A percentile compares a stretch with the other conserved stretches of the same genome.
Evolutionary conservation across 352 stramenopile species (phyloP).

Genomic region (Globisporangium echinulatum): DNA sequence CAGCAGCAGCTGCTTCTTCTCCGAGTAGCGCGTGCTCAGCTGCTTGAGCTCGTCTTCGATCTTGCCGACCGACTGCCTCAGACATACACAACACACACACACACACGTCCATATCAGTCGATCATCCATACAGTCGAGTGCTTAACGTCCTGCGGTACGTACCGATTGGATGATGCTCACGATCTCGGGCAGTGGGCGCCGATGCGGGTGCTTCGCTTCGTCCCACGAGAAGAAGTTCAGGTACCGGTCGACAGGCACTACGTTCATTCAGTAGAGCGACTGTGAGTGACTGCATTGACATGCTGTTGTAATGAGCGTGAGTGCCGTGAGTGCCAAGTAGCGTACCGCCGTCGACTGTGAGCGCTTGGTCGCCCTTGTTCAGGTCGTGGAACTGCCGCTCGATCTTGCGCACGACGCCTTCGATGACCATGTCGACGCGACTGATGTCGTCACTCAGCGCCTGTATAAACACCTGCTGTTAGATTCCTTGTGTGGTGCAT

Average conservation of each 20-base stretch:
- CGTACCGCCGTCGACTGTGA: constrained; percentile 80
- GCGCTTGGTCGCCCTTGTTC: constrained; percentile 76
- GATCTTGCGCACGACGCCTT: constrained; percentile 96
- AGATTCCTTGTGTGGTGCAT: no score
- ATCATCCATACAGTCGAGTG: neutral
- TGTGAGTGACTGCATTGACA: neutral
- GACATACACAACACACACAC: neutral
- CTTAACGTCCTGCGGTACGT: constrained; percentile 1
- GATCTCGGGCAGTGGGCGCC: constrained; percentile 94
- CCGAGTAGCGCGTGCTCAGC: constrained; percentile 87
- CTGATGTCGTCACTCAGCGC: constrained; percentile 91
- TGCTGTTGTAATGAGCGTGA: neutral
- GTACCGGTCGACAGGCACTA: constrained; percentile 91
- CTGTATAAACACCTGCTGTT: constrained; percentile 13
- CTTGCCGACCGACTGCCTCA: constrained; percentile 77
- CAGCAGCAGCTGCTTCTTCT: constrained; percentile 91
- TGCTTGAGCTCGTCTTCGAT: constrained; percentile 98
- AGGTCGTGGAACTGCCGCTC: constrained; percentile 95
- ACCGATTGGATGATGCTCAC: constrained; percentile 93
- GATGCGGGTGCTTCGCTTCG: constrained; percentile 96
- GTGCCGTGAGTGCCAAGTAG: neutral
- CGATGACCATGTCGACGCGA: constrained; percentile 93
- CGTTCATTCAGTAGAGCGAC: no score
- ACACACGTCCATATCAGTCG: neutral
- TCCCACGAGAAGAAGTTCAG: constrained; percentile 98